Base-by-base conservation (phyloP, 768 basidiomycete species). In the Trametes meyenii region DNA sequence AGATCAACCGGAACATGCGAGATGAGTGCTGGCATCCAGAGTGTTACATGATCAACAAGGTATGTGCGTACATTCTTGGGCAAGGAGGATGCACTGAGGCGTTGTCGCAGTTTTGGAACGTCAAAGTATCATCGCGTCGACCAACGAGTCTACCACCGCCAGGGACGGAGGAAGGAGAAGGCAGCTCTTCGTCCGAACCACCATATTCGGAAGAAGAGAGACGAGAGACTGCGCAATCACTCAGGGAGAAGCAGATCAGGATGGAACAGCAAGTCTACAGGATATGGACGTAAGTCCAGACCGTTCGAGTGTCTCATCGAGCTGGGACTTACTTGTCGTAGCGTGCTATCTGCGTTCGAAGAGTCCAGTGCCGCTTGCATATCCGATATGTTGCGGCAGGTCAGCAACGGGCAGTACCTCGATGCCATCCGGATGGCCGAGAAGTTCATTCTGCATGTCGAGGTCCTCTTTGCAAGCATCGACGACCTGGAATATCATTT, bases 11-110 rank as follows among this genome's bases (percentile, higher is more conserved):
- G 62, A 98, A 98, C 76, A 93, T 92, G 84, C 83, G 89, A 66
- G 96, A 99, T 76, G 97, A 99, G 78, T 98, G 96, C 71, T 99
- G 97, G 96, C 97, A 99, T 82, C 97, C 97, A 56, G 97, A 99
- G 75, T 99, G 97, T 74, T 98, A 98, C 75, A 98, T 98, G 96
- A 98, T 99, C 67, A 96, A 98, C 77, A 98, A 98, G 83, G 96
- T 96, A 64, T 46, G 29, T 59, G 55, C 33, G 35, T 33, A 49
- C 61, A 29, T 10, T 14, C 13, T 33, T 54, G 29, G 46, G 26
- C 1, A 2, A 48, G 40, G 33, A 38, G 48, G 42, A 44, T 36
- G 36, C 14, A 40, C 33, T 52, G 50, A 49, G 17, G n/a, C 29
- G 11, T 17, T 29, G n/a, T 17, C 60, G 26, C 72, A 97, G 94